Evolutionary conservation across 352 stramenopile species (phyloP).

Genomic region (Pythium pectinolyticum): DNA sequence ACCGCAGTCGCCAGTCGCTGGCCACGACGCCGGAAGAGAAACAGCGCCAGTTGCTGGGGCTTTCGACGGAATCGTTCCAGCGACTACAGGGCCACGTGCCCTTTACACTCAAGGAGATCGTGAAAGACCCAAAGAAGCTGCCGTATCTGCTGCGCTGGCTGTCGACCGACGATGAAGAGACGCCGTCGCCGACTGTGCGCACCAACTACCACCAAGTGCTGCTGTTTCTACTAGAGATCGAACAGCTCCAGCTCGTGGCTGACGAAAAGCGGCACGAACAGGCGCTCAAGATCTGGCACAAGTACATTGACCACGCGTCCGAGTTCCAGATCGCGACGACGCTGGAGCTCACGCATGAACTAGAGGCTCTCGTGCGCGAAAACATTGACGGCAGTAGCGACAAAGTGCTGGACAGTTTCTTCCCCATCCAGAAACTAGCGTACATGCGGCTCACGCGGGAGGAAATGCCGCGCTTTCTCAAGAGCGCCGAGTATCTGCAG

Average conservation of each 20-base stretch:
- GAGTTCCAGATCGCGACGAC: conserved; percentile 85
- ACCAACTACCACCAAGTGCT: conserved; percentile 82
- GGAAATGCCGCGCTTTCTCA: conserved; percentile 81
- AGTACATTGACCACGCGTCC: conserved; percentile 80
- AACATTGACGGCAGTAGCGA: conserved; percentile 52
- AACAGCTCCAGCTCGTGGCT: conserved; percentile 73
- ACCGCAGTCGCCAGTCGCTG: conserved; percentile 20
- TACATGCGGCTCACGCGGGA: conserved; percentile 82
- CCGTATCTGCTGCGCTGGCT: conserved; percentile 81
- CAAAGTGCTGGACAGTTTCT: conserved; percentile 73
- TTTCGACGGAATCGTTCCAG: conserved; percentile 66
- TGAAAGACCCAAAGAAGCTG: conserved; percentile 85
- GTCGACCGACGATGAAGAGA: conserved; percentile 43
- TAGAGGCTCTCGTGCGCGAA: conserved; percentile 74
- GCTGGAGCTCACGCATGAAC: conserved; percentile 72
- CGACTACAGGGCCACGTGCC: conserved; percentile 75
- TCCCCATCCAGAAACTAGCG: conserved; percentile 81
- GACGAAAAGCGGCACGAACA: conserved; percentile 68
- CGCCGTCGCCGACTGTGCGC: conserved; percentile 19
- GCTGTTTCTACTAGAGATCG: conserved; percentile 81
- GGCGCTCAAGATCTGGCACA: conserved; percentile 82
- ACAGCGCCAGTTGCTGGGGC: conserved; percentile 44
- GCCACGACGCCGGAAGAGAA: conserved; percentile 32
- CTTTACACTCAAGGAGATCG: conserved; percentile 82
- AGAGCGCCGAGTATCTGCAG: conserved; percentile 81